Conservation (phyloP, 2,329 filamentous ascomycete genomes). For the Byssoonygena ceratinophila region DNA sequence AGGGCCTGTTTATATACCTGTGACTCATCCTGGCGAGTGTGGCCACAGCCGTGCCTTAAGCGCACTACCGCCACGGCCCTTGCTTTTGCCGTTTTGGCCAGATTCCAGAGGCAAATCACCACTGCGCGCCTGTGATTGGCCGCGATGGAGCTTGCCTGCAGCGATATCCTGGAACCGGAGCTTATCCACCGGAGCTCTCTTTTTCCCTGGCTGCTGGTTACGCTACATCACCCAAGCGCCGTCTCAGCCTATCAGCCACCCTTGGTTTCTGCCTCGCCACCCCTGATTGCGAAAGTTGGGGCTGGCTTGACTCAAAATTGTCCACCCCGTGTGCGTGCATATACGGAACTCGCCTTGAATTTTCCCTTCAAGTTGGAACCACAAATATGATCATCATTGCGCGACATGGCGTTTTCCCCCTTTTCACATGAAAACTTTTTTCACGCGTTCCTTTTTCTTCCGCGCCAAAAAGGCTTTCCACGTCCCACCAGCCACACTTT, state of each 20-base stretch:
- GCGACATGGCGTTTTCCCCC: conserved; percentile 1
- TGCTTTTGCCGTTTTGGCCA: conserved; percentile 8
- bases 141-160: conserved; percentile 2
- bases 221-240: conserved; percentile 11
- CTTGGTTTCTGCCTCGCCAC: conserved; percentile 4
- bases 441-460: background rate
- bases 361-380: background rate
- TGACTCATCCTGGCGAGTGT: conserved; percentile 9
- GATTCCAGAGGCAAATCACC: background rate
- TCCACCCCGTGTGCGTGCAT: conserved; percentile 6
- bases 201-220: conserved; percentile 3
- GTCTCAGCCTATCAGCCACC: conserved; percentile 13
- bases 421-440: conserved; percentile 9
- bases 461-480: background rate
- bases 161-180: conserved; percentile 12
- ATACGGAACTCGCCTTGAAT: background rate
- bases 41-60: conserved; percentile 12
- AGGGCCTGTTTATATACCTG: conserved; percentile 18
- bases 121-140: conserved; percentile 8
- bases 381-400: background rate
- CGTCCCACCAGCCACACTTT: background rate
- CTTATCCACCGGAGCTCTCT: conserved; percentile 2
- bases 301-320: conserved; percentile 5
- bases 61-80: conserved; percentile 10
- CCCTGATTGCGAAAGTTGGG: background rate